phyloP scores from a whole-genome alignment of 495 filamentous ascomycete genomes.

The Neurospora sp. region DNA sequence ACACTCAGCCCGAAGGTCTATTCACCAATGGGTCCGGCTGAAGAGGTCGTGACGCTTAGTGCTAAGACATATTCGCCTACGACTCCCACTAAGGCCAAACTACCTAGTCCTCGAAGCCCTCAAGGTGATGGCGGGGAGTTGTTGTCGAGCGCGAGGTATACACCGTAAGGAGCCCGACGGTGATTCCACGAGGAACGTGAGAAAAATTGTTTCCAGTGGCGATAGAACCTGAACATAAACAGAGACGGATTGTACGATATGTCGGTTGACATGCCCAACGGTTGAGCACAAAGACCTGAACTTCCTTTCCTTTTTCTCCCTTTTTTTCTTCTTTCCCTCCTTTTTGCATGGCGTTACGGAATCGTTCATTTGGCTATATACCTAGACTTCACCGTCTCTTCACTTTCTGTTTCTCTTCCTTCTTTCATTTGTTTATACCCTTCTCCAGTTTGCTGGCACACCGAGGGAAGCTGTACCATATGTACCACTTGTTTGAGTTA shows the following conservation, averaged over 20 bases:
- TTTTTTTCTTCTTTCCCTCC: background rate
- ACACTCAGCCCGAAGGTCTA: background rate
- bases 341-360: background rate
- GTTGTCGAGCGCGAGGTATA: background rate
- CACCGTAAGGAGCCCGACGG: background rate
- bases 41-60: constrained; percentile 22
- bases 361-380: background rate
- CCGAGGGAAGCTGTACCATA: background rate
- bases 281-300: background rate
- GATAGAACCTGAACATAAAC: background rate
- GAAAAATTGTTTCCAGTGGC: background rate
- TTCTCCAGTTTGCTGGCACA: background rate
- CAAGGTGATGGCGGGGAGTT: background rate
- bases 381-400: background rate
- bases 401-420: background rate
- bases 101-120: constrained; percentile 25
- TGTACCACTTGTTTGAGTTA: background rate
- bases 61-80: constrained; percentile 32
- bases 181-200: background rate
- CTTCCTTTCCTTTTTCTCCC: background rate
- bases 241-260: background rate
- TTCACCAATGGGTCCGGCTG: background rate
- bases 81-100: constrained; percentile 30
- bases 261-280: background rate
- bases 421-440: background rate